Conservation (phyloP, 2,329 filamentous ascomycete genomes). For the Coleophoma cylindrospora region DNA sequence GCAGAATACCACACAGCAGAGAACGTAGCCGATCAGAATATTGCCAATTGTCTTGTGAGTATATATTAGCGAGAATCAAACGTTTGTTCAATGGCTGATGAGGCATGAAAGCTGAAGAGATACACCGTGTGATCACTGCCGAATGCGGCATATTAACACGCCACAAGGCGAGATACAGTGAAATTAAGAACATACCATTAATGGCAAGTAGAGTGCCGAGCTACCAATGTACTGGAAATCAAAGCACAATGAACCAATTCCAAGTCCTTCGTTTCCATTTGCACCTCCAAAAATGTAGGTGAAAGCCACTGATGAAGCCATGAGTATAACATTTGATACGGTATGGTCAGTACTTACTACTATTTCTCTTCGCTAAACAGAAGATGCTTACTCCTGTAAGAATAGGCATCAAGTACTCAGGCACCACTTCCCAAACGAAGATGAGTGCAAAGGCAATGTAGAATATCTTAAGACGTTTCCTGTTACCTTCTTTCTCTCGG, state of each 20-base stretch:
- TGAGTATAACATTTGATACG: not conserved
- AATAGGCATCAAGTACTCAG: slow-evolving; percentile 59
- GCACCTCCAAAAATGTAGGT: slow-evolving; percentile 69
- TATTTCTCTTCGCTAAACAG: slow-evolving; percentile 66
- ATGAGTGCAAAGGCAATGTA: slow-evolving; percentile 29
- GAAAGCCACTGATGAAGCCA: slow-evolving; percentile 40
- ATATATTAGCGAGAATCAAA: too few relatives aligned
- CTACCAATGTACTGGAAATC: slow-evolving; percentile 35
- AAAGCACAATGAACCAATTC: slow-evolving; percentile 31
- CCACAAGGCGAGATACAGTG: slow-evolving; percentile 3
- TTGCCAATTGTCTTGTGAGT: slow-evolving; percentile 22
- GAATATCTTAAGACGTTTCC: slow-evolving; percentile 23
- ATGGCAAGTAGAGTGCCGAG: slow-evolving; percentile 3
- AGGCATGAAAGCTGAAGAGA: too few relatives aligned
- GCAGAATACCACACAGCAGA: slow-evolving; percentile 25
- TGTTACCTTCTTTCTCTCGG: slow-evolving; percentile 25
- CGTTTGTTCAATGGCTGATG: too few relatives aligned
- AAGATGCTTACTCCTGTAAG: slow-evolving; percentile 65
- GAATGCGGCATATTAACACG: too few relatives aligned
- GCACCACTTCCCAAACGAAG: slow-evolving; percentile 47
- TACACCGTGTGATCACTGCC: too few relatives aligned
- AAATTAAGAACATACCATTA: slow-evolving; percentile 19
- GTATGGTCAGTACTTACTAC: slow-evolving; percentile 16
- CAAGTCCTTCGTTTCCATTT: slow-evolving; percentile 48
- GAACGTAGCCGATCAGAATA: slow-evolving; percentile 12